These are phyloP conservation scores for Colletotrichum karsti DNA, from an alignment of 2,329 filamentous ascomycete species.

Conservation along the genomic window DNA sequence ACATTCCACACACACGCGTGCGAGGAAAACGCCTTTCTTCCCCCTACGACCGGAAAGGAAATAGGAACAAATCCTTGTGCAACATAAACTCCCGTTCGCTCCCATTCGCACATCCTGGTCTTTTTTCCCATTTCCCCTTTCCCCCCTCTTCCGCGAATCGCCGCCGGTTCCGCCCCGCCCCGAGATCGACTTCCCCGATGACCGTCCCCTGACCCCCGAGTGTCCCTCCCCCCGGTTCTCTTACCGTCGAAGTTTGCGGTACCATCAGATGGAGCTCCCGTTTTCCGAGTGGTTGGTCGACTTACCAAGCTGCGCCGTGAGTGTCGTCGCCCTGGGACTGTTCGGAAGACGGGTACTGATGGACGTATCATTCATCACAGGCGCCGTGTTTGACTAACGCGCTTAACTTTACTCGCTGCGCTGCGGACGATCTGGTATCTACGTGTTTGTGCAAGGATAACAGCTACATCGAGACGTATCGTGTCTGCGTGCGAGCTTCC, in stretches of 20 bases:
- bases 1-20: not conserved
- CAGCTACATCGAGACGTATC: not conserved
- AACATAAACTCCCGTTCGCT: not conserved
- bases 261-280: conserved; percentile 8
- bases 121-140: not conserved
- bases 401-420: conserved; percentile 9
- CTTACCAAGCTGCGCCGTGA: conserved; percentile 21
- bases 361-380: not conserved
- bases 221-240: no score
- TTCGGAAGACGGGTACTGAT: no score
- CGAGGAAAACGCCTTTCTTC: not conserved
- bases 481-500: not conserved
- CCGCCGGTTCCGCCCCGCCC: not conserved
- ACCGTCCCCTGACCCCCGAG: not conserved
- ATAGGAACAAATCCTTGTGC: not conserved
- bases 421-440: not conserved
- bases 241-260: no score
- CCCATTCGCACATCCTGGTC: not conserved
- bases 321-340: not conserved
- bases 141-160: not conserved
- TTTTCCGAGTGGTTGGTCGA: not conserved
- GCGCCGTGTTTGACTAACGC: conserved; percentile 5
- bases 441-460: conserved; percentile 7
- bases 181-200: not conserved
- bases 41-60: not conserved